Conservation (phyloP, 441 rosid species). For the Corymbia citriodora region DNA sequence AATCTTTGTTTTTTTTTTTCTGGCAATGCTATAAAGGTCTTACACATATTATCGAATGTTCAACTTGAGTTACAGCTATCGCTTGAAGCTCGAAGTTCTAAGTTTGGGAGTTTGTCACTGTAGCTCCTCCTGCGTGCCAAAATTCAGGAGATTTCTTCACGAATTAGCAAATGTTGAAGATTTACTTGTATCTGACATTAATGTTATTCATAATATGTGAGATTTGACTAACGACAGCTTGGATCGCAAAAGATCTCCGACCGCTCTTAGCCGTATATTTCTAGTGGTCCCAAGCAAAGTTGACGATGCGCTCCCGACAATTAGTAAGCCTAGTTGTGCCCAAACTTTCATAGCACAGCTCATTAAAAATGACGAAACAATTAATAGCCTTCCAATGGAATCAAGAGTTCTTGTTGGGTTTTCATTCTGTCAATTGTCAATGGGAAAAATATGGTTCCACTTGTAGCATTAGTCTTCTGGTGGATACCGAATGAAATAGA, state of each 20-base stretch:
- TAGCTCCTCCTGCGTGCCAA: not conserved
- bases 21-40: not conserved
- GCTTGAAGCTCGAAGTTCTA: not conserved
- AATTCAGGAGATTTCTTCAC: not conserved
- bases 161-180: not conserved
- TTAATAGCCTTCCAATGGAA: not conserved
- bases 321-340: not conserved
- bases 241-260: not conserved
- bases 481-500: not conserved
- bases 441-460: not conserved
- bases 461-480: not conserved
- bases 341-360: not conserved
- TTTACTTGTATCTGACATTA: not conserved
- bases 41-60: not conserved
- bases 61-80: not conserved
- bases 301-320: not conserved
- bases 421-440: not conserved
- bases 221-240: not conserved
- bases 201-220: not conserved
- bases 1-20: not conserved
- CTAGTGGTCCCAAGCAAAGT: not conserved
- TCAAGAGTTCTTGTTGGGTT: not conserved
- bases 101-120: not conserved
- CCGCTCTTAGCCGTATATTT: not conserved
- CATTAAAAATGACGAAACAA: not conserved